Evolutionary conservation across 106 monocot genomes (phyloP), one percentile per base, ranked within the genome.

Genomic region (Amphibolis antarctica): DNA sequence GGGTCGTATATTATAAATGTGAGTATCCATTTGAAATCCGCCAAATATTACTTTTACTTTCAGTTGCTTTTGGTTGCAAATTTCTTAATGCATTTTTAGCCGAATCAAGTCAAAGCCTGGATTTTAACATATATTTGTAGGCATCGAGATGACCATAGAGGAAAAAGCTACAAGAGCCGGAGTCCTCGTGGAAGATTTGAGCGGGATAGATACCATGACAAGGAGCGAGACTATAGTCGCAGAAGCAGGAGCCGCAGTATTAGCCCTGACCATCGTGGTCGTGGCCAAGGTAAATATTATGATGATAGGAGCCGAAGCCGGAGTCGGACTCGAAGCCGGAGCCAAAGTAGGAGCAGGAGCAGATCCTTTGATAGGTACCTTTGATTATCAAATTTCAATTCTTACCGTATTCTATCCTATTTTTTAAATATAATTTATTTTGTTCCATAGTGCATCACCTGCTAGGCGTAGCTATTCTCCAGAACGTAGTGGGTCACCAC

Each of bases 261-360:
- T 13, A 89, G 82, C 66, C 82, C 89, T 75, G 82, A 78, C 62
- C 72, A 91, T 15, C 63, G 59, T 71, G 76, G 70, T 9, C 76
- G 62, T 74, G 77, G 74, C 9, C 69, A 69, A 64, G 76, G 53
- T 44, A 80, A 62, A 58, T 71, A 69, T 66, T 68, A 71, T 66
- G 75, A 66, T 29, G 54, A 48, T 12, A 50, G 70, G 58, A 80
- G 77, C 51, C 67, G 84, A 66, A 85, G 85, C 36, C n/a, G n/a
- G n/a, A n/a, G n/a, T n/a, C n/a, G n/a, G n/a, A n/a, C n/a, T n/a
- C n/a, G n/a, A n/a, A n/a, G n/a, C n/a, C n/a, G n/a, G n/a, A n/a
- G n/a, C n/a, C n/a, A n/a, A n/a, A n/a, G n/a, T n/a, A 63, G 76
- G 42, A 85, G 81, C 49, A 69, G 81, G 65, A 85, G 85, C 24